Percentiles rank a stretch among this genome's conserved stretches.
Conservation (phyloP, 202 grass and related monocot genomes). For the Brachypodium distachyon region DNA sequence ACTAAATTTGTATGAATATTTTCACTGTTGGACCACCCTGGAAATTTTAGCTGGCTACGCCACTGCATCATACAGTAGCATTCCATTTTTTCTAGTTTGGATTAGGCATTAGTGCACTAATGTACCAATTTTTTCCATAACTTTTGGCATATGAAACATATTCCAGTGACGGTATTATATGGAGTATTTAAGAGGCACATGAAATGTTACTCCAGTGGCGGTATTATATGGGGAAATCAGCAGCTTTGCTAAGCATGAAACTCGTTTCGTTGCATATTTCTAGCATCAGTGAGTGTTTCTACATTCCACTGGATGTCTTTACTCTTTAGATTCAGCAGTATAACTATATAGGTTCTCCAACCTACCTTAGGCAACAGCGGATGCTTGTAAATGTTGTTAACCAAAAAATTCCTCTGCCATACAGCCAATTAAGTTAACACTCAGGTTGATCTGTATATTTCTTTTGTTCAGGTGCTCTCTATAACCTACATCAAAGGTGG, state of each 20-base stretch:
- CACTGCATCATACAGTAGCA: no score
- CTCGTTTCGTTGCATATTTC: neutral
- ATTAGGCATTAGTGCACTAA: neutral
- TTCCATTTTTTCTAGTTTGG: neutral
- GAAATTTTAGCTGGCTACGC: no score
- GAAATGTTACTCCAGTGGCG: neutral
- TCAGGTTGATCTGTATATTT: constrained; percentile 8
- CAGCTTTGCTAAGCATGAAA: neutral
- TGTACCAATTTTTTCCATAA: neutral
- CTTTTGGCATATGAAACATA: neutral
- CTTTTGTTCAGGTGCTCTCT: constrained; percentile 51
- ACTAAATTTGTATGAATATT: no score
- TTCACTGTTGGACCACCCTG: no score
- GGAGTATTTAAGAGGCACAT: neutral
- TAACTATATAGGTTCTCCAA: neutral
- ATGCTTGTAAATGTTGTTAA: neutral
- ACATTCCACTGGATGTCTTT: neutral
- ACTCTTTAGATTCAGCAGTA: neutral
- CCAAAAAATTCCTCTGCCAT: neutral
- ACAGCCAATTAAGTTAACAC: neutral
- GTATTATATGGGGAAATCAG: neutral
- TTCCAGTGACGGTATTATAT: neutral
- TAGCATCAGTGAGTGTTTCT: neutral
- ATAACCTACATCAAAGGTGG: constrained; percentile 80
- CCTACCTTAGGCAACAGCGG: neutral